Base-by-base conservation (phyloP, 2,329 filamentous ascomycete species). In the Curvularia spicifera region DNA sequence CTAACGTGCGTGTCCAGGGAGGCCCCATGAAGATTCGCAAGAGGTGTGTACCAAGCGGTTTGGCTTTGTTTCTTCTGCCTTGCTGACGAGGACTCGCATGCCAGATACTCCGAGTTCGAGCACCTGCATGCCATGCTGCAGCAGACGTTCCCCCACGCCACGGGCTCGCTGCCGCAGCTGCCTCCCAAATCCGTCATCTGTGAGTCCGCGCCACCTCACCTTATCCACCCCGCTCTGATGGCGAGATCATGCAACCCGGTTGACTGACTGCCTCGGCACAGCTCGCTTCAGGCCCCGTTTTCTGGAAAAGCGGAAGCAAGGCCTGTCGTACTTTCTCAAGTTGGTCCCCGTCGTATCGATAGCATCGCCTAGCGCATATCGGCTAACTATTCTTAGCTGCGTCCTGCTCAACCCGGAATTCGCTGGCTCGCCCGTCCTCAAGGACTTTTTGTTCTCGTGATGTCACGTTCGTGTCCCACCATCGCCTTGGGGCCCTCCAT, bases 271-370 rank as follows among this genome's bases (percentile, higher is more conserved):
- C 51, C 51, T 26, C 53, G 55, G 31, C 50, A 49, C 65, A 85
- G 83, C 83, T 68, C 83, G 84, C 63, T 97, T 97, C 72, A 85
- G 90, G 51, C 88, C 91, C 10, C 86, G 85, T 51, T 98, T 99
- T 75, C 83, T 99, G 18, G 93, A 97, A 76, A 89, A 89, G 71
- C 85, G 95, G 70, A 87, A 91, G 66, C 84, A 87, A 42, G 94
- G 93, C 5, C 81, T 99, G 58, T 89, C 91, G 73, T 97, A 98
- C 74, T 99, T 98, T 74, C 80, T 99, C 53, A 96, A 96, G 93
- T 96, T 80, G 60, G 90, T 82, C 28, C 28, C 28, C 28, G 18
- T 28, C 29, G 24, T 57, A 55, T 56, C 55, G 61, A 31, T 57
- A 55, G 53, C 50, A 52, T 6, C 46, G 63, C 59, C 68, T 73